Evolutionary conservation across 345 rosid species (phyloP).

Genomic region (Erucastrum elatum): DNA sequence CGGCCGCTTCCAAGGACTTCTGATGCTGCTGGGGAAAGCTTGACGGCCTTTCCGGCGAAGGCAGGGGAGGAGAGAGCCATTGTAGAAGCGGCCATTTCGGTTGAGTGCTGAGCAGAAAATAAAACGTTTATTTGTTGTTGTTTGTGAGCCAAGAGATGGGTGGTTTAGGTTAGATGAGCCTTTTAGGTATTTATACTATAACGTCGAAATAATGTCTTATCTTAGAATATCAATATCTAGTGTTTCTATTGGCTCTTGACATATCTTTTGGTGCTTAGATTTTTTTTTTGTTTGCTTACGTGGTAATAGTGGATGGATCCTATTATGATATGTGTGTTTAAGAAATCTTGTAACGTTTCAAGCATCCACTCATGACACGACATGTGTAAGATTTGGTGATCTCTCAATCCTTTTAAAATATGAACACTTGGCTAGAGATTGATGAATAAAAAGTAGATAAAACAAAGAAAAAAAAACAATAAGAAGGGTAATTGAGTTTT

Average conservation of each 20-base stretch:
- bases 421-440: not conserved
- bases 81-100: constrained; percentile 59
- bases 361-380: constrained; percentile 18
- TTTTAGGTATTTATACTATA: constrained; percentile 13
- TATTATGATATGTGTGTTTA: constrained; percentile 7
- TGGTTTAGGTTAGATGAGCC: constrained; percentile 12
- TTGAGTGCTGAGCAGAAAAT: constrained; percentile 3
- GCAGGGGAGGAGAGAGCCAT: constrained; percentile 78
- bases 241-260: constrained; percentile 28
- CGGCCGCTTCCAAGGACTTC: constrained; percentile 55
- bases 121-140: constrained; percentile 26
- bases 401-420: constrained; percentile 11
- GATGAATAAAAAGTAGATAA: not conserved
- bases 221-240: constrained; percentile 18
- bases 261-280: constrained; percentile 5
- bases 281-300: constrained; percentile 21
- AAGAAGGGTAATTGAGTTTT: not conserved
- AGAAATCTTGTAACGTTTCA: not conserved
- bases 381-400: constrained; percentile 16
- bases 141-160: constrained; percentile 34
- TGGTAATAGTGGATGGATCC: not conserved
- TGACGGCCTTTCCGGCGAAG: constrained; percentile 58
- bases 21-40: constrained; percentile 17
- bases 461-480: not conserved
- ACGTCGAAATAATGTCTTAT: constrained; percentile 15